Evolutionary conservation across 495 filamentous ascomycete species (phyloP).

Genomic region (Aspergillus sclerotioniger): DNA sequence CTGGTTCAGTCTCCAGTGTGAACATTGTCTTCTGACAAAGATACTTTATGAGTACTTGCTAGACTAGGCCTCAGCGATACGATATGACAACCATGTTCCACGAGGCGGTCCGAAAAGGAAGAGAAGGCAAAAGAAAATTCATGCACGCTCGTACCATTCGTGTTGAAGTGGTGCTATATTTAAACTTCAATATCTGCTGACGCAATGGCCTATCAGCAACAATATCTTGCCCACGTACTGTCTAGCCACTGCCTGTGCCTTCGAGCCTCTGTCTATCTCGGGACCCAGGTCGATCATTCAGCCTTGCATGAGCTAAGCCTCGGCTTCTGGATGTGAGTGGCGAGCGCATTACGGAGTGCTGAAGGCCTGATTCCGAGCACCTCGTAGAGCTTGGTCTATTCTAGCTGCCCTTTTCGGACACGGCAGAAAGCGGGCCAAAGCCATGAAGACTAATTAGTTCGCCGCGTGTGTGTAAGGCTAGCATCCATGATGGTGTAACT

Average conservation of each 20-base stretch:
- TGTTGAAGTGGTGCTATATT: constrained; percentile 5
- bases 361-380: not conserved
- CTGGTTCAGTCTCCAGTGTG: not conserved
- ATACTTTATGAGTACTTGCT: not conserved
- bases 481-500: not conserved
- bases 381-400: not conserved
- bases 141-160: not conserved
- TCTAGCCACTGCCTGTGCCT: not conserved
- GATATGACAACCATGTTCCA: constrained; percentile 4
- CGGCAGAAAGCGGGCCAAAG: not conserved
- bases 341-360: not conserved
- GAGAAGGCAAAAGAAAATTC: constrained; percentile 4
- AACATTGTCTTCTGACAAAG: not conserved
- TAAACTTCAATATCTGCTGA: constrained; percentile 11
- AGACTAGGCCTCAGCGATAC: not conserved
- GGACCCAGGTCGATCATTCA: not conserved
- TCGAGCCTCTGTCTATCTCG: not conserved
- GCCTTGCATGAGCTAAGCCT: not conserved
- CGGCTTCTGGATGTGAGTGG: not conserved
- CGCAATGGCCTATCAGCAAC: constrained; percentile 9
- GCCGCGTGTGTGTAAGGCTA: not conserved
- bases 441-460: not conserved
- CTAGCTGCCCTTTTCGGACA: not conserved
- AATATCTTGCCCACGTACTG: constrained; percentile 3
- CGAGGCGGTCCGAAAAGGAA: constrained; percentile 6